Conservation (phyloP, 2,329 filamentous ascomycete species). For the Trichoderma oligosporum region DNA sequence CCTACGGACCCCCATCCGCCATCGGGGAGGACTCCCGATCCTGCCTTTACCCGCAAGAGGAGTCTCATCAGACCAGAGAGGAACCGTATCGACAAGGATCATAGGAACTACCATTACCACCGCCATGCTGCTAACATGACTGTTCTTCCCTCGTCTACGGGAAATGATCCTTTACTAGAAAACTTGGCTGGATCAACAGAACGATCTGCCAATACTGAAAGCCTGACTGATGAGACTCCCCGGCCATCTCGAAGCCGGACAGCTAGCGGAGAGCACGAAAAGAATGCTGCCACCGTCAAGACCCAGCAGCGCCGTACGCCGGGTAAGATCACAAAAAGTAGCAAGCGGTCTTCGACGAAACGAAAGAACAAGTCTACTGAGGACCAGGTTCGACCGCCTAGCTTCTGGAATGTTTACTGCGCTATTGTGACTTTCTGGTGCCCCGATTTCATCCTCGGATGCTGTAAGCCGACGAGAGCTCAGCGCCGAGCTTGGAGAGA, state of each 20-base stretch:
- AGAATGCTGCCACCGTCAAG: constrained; percentile 29
- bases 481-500: constrained; percentile 94
- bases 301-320: constrained; percentile 43
- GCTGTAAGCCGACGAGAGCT: constrained; percentile 77
- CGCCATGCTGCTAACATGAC: constrained; percentile 93
- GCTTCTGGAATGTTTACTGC: constrained; percentile 94
- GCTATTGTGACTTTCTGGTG: constrained; percentile 92
- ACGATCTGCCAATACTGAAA: constrained; percentile 44
- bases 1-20: constrained; percentile 38
- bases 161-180: constrained; percentile 83
- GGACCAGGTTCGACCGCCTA: constrained; percentile 72
- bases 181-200: constrained; percentile 65
- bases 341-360: constrained; percentile 41
- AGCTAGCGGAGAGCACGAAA: constrained; percentile 33
- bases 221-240: constrained; percentile 44
- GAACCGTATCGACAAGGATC: constrained; percentile 75
- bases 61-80: constrained; percentile 88
- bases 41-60: constrained; percentile 64
- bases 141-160: constrained; percentile 84
- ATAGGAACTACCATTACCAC: constrained; percentile 94
- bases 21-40: constrained; percentile 30
- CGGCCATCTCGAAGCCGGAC: constrained; percentile 36
- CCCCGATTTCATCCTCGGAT: constrained; percentile 81
- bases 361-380: constrained; percentile 53
- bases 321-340: constrained; percentile 61